Conservation (phyloP, 805 yeast species). For the Yarrowia sp. region DNA sequence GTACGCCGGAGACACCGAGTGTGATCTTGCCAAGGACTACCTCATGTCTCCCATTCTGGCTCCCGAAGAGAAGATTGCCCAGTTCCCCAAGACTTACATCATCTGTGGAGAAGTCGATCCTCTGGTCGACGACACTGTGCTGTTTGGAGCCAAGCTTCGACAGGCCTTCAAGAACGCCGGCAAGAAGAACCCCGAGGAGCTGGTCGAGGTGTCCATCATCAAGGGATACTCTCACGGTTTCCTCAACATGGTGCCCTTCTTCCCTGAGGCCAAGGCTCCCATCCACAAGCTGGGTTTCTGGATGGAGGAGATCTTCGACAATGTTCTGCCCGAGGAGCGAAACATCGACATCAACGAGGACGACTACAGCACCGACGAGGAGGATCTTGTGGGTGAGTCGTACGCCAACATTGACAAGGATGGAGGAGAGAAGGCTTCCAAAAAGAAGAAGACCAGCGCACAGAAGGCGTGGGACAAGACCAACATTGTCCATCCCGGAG, state of each 20-base stretch:
- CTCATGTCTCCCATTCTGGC: constrained; percentile 47
- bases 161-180: constrained; percentile 45
- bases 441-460: constrained; percentile 26
- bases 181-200: constrained; percentile 40
- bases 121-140: constrained; percentile 48
- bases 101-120: constrained; percentile 49
- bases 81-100: constrained; percentile 48
- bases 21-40: constrained; percentile 45
- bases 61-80: constrained; percentile 44
- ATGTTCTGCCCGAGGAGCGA: constrained; percentile 34
- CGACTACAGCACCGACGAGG: constrained; percentile 34
- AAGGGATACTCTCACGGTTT: constrained; percentile 48
- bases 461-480: constrained; percentile 33
- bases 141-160: constrained; percentile 47
- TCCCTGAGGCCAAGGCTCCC: constrained; percentile 46
- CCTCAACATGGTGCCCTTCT: constrained; percentile 44
- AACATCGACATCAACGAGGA: constrained; percentile 31
- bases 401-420: constrained; percentile 28
- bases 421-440: constrained; percentile 1
- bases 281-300: constrained; percentile 45
- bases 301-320: constrained; percentile 43
- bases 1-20: constrained; percentile 42
- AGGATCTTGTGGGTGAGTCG: constrained; percentile 32
- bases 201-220: constrained; percentile 46
- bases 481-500: constrained; percentile 21